Evolutionary conservation across 352 stramenopile genomes (phyloP), one percentile per base, ranked within the genome.

Genomic region (Globisporangium splendens): DNA sequence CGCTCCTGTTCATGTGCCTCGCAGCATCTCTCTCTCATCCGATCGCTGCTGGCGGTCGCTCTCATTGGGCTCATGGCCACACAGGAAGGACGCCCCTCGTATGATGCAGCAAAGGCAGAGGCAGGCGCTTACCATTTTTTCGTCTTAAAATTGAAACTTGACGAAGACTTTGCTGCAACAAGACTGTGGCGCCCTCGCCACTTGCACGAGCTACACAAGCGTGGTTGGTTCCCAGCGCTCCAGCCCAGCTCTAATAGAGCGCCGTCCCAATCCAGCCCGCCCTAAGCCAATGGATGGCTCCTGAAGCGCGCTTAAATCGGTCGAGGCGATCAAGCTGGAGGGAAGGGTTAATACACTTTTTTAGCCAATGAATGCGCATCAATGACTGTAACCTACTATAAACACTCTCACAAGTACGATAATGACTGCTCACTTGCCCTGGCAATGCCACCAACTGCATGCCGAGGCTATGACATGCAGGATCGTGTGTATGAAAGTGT

Each of bases 91-190:
- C 13, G 5, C 14, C 35, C 35, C 35, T 12, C 7, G 7, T 41
- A 7, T 12, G 35, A 41, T 41, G 10, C 39, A 44, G 12, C 22
- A 51, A 15, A 51, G 18, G 24, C 46, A 50, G 55, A 61, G 15
- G 47, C 31, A 62, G 53, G 56, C 49, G 79, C 82, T 65, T 89
- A 92, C 82, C 82, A 92, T 91, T 77, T 87, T 92, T 82, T 70
- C 80, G 73, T 79, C 78, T 88, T 88, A 83, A 83, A 87, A 87
- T 86, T 86, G 75, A 86, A 88, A 88, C 75, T 89, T 92, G 78
- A 82, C 82, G 73, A 72, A 88, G 79, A 83, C 78, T 69, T 68
- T 67, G 77, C 75, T 74, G 78, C 78, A 91, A 87, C 77, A 79
- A 81, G 78, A 91, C 72, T 88, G 77, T 62, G 48, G 46, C n/a